Base-by-base conservation (phyloP, 345 rosid genomes). In the Salix udensis region DNA sequence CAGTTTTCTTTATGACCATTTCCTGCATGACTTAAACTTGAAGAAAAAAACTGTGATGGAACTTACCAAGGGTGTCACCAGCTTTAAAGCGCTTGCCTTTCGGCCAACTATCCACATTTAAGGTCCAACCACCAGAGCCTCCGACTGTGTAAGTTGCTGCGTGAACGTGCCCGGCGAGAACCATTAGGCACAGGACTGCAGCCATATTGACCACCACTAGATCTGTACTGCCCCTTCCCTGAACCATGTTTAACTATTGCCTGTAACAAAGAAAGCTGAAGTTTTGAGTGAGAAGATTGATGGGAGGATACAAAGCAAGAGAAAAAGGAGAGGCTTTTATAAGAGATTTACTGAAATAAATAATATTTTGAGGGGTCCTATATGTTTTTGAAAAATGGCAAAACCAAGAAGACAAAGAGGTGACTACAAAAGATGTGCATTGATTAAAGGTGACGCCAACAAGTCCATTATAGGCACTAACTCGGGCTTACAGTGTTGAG, bases 71-170 rank as follows among this genome's bases (percentile, higher is more conserved):
- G 9, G 79, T 74, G n/a, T 87, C 91, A 3, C 89, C 88, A 19
- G 89, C 88, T 71, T 46, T 87, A 74, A 88, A 88, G 18, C 76
- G 26, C 80, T 88, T 88, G 39, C 91, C 91, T 67, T 79, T 74
- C 13, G 89, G 76, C 91, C 89, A 88, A 31, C 6, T 36, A 23
- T 16, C 84, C 69, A 75, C 23, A 74, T 84, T 82, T 40, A 82
- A 85, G 14, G 79, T 74, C 91, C 91, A 88, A 48, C 91, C 89
- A 9, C 60, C 44, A 5, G 88, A 53, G 76, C 64, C 91, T 14
- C 91, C 89, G 3, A 88, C 89, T 0, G 78, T 70, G 64, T 75
- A 85, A 64, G 79, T 82, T 2, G 88, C 85, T 2, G 85, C 88
- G 16, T 74, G 24, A 64, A 76, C 80, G 4, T 36, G 65, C 26